These are phyloP conservation scores for Xanthoconium stramineum DNA, from an alignment of 768 basidiomycete genomes.

Conservation along the genomic window DNA sequence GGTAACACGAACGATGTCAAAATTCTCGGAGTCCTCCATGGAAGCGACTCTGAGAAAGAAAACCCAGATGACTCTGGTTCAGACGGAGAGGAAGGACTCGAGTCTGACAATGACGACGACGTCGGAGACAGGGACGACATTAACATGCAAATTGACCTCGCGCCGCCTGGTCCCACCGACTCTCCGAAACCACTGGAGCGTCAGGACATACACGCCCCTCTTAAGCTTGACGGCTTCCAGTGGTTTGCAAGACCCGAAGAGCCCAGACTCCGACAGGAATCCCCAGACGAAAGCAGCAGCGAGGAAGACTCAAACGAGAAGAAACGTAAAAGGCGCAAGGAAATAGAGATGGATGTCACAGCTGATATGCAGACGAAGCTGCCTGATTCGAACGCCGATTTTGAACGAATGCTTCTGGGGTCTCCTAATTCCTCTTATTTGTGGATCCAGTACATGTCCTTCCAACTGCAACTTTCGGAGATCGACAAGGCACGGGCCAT, in stretches of 20 bases:
- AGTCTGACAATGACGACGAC: constrained; percentile 11
- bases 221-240: constrained; percentile 65
- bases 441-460: constrained; percentile 99
- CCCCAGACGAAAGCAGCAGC: constrained; percentile 42
- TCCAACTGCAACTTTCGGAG: constrained; percentile 95
- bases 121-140: constrained; percentile 18
- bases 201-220: constrained; percentile 20
- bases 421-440: constrained; percentile 97
- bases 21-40: constrained; percentile 23
- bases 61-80: not conserved
- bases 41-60: constrained; percentile 13
- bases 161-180: not conserved
- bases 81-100: constrained; percentile 22
- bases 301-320: constrained; percentile 33
- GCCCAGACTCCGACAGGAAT: constrained; percentile 32
- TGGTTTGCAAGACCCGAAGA: constrained; percentile 55
- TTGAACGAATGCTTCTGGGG: constrained; percentile 87
- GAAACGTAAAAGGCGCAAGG: constrained; percentile 65
- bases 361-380: constrained; percentile 81
- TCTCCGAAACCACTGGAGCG: not conserved
- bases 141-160: constrained; percentile 19
- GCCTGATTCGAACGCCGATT: constrained; percentile 92
- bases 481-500: constrained; percentile 91
- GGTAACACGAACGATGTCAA: constrained; percentile 32
- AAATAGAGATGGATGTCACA: constrained; percentile 77